Evolutionary conservation across 768 basidiomycete species (phyloP), one percentile per base, ranked within the genome.

Genomic region (Calocybe indica): DNA sequence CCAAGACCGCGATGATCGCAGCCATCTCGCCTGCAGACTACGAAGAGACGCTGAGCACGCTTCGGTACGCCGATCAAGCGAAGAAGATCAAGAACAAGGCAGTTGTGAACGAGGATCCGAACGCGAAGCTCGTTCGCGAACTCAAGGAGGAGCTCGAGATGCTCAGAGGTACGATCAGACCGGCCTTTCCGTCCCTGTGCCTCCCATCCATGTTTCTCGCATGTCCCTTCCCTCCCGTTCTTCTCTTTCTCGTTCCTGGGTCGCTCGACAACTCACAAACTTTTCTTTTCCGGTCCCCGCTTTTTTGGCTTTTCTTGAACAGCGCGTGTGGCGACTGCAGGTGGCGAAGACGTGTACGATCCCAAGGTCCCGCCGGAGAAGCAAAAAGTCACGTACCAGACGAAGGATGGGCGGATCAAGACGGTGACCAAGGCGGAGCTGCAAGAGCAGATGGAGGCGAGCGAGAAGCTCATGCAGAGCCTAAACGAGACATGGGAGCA

Each of bases 71-170:
- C 56, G 93, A 96, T 75, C 92, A 92, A 64, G 94, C 95, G 32
- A 99, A 99, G 85, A 95, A 95, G 84, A 99, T 99, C 70, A 97
- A 94, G 83, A 99, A 97, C 69, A 95, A 97, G 73, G 95, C 96
- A 11, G 83, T 98, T 49, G 90, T 99, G 55, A 99, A 99, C 69
- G 96, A 99, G 71, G 96, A 99, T 78, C 96, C 96, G 31, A 99
- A 97, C 59, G 95, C 95, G 61, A 97, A 92, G 73, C 86, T 99
- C 48, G 94, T 99, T 48, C 85, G 94, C 41, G 95, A 98, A 68
- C 87, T 99, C 65, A 99, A 98, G 68, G 96, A 98, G 72, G 96
- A 99, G 68, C 73, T 99, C 38, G 91, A 95, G 63, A 74, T 88
- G 70, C 85, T 97, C 40, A 80, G 92, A 74, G 85, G 85, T 84